Percentiles rank a stretch among this genome's conserved stretches.
Conservation (phyloP, 108 stramenopile genomes). For the Skeletonema tropicum region DNA sequence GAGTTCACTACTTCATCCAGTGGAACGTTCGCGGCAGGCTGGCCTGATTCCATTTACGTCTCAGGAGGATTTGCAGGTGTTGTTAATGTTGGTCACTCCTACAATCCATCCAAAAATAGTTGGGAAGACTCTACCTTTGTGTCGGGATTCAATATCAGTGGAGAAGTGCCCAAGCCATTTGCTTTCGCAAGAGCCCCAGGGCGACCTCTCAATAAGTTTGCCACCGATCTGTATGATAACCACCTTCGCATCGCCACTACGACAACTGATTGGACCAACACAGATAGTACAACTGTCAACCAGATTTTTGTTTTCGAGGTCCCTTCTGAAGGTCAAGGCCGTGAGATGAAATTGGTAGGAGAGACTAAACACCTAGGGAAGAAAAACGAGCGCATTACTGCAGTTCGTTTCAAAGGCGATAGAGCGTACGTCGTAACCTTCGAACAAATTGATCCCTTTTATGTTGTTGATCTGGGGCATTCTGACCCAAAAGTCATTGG, state of each 20-base stretch:
- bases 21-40: conserved; percentile 38
- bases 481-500: conserved; percentile 40
- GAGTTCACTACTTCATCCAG: neutral
- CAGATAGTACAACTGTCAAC: conserved; percentile 32
- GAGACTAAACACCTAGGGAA: conserved; percentile 48
- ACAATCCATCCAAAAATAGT: conserved; percentile 10
- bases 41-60: conserved; percentile 31
- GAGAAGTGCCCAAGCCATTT: conserved; percentile 22
- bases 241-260: conserved; percentile 52
- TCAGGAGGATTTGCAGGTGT: conserved; percentile 40
- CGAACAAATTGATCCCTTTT: conserved; percentile 42
- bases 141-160: conserved; percentile 39
- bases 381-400: conserved; percentile 38
- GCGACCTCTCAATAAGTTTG: conserved; percentile 44
- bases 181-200: conserved; percentile 34
- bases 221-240: conserved; percentile 44
- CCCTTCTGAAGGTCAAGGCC: conserved; percentile 19
- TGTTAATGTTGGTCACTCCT: conserved; percentile 23
- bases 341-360: conserved; percentile 37
- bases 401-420: conserved; percentile 44
- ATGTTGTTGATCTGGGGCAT: conserved; percentile 31
- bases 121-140: conserved; percentile 51
- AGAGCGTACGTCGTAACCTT: conserved; percentile 52
- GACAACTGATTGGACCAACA: conserved; percentile 25
- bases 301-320: conserved; percentile 49